Conservation (phyloP, 2,329 filamentous ascomycete species). For the Pyrenochaeta sp. region DNA sequence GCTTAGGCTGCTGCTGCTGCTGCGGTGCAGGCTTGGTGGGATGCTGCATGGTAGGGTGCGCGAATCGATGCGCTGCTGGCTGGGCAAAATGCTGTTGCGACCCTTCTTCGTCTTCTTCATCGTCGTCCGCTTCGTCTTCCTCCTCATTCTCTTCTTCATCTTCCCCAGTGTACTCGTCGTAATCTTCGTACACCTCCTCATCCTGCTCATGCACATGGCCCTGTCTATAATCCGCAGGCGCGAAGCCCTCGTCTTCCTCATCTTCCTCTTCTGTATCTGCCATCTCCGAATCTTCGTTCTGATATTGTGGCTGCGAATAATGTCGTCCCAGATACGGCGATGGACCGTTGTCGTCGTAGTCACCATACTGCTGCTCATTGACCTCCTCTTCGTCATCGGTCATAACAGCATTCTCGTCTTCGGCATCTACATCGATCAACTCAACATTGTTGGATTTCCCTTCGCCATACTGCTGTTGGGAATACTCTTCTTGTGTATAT, state of each 20-base stretch:
- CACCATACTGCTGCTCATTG: slow-evolving; percentile 12
- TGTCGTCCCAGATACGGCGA: slow-evolving; percentile 2
- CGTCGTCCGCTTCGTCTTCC: slow-evolving; percentile 10
- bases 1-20: slow-evolving; percentile 8
- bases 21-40: neutral
- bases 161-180: slow-evolving; percentile 5
- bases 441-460: slow-evolving; percentile 13
- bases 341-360: slow-evolving; percentile 7
- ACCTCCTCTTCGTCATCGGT: slow-evolving; percentile 23
- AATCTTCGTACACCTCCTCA: slow-evolving; percentile 16
- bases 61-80: neutral
- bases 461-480: slow-evolving; percentile 20
- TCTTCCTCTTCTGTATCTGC: slow-evolving; percentile 16
- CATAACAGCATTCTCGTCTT: slow-evolving; percentile 16
- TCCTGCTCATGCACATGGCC: slow-evolving; percentile 1
- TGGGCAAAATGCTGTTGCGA: slow-evolving; percentile 7
- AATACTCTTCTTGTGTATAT: slow-evolving; percentile 11
- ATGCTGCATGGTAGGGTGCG: neutral
- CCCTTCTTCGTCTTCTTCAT: slow-evolving; percentile 15
- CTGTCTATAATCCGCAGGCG: neutral
- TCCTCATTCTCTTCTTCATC: slow-evolving; percentile 16
- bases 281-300: slow-evolving; percentile 25
- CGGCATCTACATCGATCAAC: slow-evolving; percentile 12
- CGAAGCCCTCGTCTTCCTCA: slow-evolving; percentile 12
- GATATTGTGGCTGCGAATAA: slow-evolving; percentile 1